phyloP scores from a whole-genome alignment of 2,329 filamentous ascomycete species.

The Botrytis aclada region DNA sequence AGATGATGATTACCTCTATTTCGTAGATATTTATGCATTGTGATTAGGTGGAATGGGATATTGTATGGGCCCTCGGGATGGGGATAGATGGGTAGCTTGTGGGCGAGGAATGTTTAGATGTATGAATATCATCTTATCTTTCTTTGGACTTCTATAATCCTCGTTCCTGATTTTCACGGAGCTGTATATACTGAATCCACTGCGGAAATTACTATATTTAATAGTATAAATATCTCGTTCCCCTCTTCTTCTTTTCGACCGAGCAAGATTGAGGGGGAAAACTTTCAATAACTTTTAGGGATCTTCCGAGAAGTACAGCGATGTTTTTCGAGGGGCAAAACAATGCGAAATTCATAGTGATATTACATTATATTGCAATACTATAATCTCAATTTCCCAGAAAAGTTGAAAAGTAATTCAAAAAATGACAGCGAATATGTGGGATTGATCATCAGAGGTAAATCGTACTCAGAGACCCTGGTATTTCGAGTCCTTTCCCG shows the following conservation, averaged over 20 bases:
- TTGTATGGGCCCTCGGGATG: accelerated
- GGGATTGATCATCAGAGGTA: too few relatives aligned
- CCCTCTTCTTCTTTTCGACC: not conserved
- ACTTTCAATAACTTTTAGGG: not conserved
- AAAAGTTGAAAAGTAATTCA: not conserved
- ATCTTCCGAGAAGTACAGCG: not conserved
- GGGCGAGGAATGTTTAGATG: not conserved
- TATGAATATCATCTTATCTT: too few relatives aligned
- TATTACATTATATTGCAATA: not conserved
- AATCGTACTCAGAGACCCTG: too few relatives aligned
- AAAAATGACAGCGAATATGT: not conserved
- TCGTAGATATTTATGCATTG: not conserved
- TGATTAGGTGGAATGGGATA: accelerated
- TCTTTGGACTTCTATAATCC: too few relatives aligned
- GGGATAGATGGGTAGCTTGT: accelerated
- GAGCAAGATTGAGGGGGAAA: not conserved
- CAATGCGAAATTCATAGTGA: not conserved
- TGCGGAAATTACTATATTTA: accelerated
- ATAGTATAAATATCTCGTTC: not conserved
- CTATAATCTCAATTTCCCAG: accelerated
- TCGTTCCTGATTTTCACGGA: accelerated
- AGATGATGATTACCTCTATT: not conserved
- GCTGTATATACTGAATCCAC: not conserved
- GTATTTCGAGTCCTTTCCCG: too few relatives aligned
- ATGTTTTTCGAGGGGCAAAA: not conserved